phyloP scores from a whole-genome alignment of 2,329 filamentous ascomycete genomes.

The Stagonosporopsis tanaceti region DNA sequence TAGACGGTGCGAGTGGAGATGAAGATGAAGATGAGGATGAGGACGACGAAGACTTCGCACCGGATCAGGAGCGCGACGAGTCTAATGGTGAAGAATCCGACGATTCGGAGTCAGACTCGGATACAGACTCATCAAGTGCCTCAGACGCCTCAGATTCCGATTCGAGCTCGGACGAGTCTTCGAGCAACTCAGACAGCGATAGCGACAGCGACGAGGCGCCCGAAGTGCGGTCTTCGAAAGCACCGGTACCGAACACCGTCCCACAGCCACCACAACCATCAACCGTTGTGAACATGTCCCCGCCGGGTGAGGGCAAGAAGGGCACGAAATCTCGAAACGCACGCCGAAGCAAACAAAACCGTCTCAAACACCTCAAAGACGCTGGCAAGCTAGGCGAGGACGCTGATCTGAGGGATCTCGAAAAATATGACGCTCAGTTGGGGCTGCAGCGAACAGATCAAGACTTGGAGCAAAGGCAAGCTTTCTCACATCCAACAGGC shows the following conservation, averaged over 20 bases:
- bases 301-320: constrained; percentile 60
- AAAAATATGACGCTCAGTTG: constrained; percentile 55
- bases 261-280: constrained; percentile 1
- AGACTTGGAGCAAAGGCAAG: constrained; percentile 3
- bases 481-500: constrained; percentile 22
- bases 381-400: constrained; percentile 60
- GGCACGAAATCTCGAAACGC: constrained; percentile 64
- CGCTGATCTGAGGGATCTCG: constrained; percentile 61
- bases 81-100: constrained; percentile 20
- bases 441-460: constrained; percentile 2
- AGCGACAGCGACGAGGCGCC: constrained; percentile 48
- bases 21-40: constrained; percentile 39
- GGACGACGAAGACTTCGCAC: constrained; percentile 42
- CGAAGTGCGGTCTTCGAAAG: constrained; percentile 36
- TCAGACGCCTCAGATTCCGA: constrained; percentile 34
- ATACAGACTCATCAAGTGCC: constrained; percentile 37
- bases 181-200: constrained; percentile 43
- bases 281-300: constrained; percentile 20
- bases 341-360: constrained; percentile 59
- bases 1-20: constrained; percentile 27
- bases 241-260: constrained; percentile 6
- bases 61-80: constrained; percentile 25
- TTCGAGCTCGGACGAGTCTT: constrained; percentile 37
- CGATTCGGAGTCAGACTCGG: constrained; percentile 24
- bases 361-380: constrained; percentile 61